These are phyloP conservation scores for Grosmannia huntii DNA, from an alignment of 2,329 filamentous ascomycete genomes.

Conservation along the genomic window DNA sequence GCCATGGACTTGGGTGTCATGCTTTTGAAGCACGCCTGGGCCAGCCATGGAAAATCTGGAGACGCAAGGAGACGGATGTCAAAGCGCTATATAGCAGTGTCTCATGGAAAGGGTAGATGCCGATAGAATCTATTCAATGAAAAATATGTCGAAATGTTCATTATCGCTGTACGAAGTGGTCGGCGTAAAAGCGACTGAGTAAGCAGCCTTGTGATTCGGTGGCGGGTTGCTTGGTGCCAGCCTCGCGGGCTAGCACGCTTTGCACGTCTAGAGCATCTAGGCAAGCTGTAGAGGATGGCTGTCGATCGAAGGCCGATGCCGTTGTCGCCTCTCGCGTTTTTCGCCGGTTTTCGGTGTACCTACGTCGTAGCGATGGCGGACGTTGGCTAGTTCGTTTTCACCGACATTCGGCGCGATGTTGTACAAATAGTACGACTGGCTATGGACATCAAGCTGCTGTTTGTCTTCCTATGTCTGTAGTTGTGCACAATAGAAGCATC, in stretches of 20 bases:
- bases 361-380: no score
- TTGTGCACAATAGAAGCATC: background rate
- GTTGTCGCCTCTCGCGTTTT: no score
- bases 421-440: no score
- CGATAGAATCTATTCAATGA: conserved; percentile 38
- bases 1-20: background rate
- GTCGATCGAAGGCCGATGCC: no score
- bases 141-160: background rate
- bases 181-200: no score
- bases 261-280: background rate
- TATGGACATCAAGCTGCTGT: background rate
- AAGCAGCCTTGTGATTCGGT: no score
- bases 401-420: no score
- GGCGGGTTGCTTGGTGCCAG: no score
- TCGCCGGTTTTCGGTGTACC: no score
- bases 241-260: no score
- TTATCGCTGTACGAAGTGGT: background rate
- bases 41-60: conserved; percentile 19
- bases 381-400: no score
- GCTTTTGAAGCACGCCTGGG: conserved; percentile 12
- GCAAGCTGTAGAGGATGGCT: no score
- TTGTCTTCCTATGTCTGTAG: background rate
- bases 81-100: background rate
- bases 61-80: background rate
- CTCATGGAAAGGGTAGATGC: conserved; percentile 28